A percentile compares a stretch with the other conserved stretches of the same genome.
Conservation (phyloP, 805 yeast species). For the Candida hispaniensis region DNA sequence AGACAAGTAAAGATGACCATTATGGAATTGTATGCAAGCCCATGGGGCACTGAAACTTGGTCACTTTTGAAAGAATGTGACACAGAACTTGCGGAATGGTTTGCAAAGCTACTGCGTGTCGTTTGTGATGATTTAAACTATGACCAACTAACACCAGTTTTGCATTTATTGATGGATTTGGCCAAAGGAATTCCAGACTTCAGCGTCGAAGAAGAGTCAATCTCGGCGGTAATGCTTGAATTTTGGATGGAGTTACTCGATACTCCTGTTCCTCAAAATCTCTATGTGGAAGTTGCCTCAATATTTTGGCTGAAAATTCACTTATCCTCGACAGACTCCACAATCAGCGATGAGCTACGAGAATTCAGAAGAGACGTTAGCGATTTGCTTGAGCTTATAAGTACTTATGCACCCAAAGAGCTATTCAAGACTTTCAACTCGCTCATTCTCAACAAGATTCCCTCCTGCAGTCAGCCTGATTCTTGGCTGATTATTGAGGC, state of each 20-base stretch:
- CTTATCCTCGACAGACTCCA: conserved; percentile 1
- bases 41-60: conserved; percentile 11
- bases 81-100: conserved; percentile 11
- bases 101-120: conserved; percentile 2
- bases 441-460: conserved; percentile 1
- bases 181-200: conserved; percentile 17
- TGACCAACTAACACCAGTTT: conserved; percentile 2
- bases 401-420: conserved; percentile 49
- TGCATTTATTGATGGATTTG: conserved; percentile 5
- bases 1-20: conserved; percentile 6
- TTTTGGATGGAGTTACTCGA: conserved; percentile 30
- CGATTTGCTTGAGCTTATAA: conserved; percentile 64
- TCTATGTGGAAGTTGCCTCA: conserved; percentile 9
- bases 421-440: conserved; percentile 26
- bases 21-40: conserved; percentile 3
- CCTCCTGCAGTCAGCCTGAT: conserved; percentile 9
- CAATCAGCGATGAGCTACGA: conserved; percentile 44
- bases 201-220: conserved; percentile 25
- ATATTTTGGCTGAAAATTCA: conserved; percentile 9
- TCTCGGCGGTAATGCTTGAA: conserved; percentile 25
- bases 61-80: conserved; percentile 1
- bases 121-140: conserved; percentile 2
- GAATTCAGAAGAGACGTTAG: conserved; percentile 63
- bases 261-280: conserved; percentile 23
- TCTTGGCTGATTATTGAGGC: conserved; percentile 11